Base-by-base conservation (phyloP, 768 basidiomycete species). In the Lentinula sp. region DNA sequence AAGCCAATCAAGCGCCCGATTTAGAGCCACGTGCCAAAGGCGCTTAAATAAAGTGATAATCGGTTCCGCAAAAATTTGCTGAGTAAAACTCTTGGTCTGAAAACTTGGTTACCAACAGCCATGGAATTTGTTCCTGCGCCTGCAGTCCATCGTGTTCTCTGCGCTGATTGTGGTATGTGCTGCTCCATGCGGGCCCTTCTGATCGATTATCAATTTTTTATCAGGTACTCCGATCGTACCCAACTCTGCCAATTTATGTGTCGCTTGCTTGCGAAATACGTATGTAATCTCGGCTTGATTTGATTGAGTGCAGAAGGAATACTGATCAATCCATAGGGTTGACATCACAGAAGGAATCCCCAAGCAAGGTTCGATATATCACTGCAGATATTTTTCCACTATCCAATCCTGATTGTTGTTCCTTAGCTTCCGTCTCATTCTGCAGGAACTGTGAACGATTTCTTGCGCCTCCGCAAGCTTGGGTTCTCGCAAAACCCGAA, bases 341-440 rank as follows among this genome's bases (percentile, higher is more conserved):
- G 97, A 99, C 72, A 96, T 99, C 70, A 98, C 95, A 0, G 96
- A 98, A 71, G 95, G 94, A 13, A 98, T 98, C 57, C 96, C 95
- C 6, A 98, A 95, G 70, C 92, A 93, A 85, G 86, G 91, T 90
- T 57, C 6, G 57, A 58, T 59, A 10, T 28, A 32, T 46, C 3
- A 2, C 6, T 4, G 4, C 13, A 28, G 13, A 49, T 49, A 32
- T 49, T 46, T 35, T n/a, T 9, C 0, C 13, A 28, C 8, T n/a
- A 10, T 13, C n/a, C n/a, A 28, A 43, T 43, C 12, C 20, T 56
- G 10, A 43, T 42, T 15, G 15, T 23, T 28, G 8, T 36, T 9
- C 28, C 69, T 61, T 73, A 90, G 91, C 95, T 1, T 88, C 93
- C 4, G 81, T 98, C 58, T 91, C 92, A 35, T 98, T 90, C 71